These are phyloP conservation scores for Peronospora destructor DNA, from an alignment of 352 stramenopile species.

Conservation along the genomic window DNA sequence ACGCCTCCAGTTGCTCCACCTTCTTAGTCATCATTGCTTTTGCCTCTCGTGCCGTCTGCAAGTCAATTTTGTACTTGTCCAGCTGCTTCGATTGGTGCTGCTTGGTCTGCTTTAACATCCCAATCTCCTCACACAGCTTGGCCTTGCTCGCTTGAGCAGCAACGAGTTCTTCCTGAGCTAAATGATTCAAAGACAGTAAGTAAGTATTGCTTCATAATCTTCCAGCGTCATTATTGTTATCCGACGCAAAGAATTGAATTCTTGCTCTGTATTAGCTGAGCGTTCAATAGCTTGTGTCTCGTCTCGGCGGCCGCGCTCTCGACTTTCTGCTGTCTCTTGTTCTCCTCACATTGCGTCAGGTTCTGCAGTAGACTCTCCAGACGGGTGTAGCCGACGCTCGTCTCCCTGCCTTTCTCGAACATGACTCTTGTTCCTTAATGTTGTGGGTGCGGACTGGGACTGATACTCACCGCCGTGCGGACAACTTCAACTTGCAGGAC, in stretches of 20 bases:
- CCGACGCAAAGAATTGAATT: neutral
- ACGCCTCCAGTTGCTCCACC: constrained; percentile 33
- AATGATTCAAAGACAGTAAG: neutral
- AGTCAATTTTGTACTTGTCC: constrained; percentile 36
- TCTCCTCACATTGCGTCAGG: constrained; percentile 46
- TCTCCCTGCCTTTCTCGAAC: constrained; percentile 10
- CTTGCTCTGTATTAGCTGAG: constrained; percentile 48
- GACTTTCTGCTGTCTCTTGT: constrained; percentile 34
- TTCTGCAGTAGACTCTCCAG: constrained; percentile 52
- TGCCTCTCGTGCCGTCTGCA: constrained; percentile 40
- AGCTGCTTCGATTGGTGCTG: constrained; percentile 39
- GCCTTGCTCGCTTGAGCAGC: constrained; percentile 35
- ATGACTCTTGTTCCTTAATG: constrained; percentile 11
- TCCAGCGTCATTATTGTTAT: neutral
- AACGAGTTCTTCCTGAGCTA: constrained; percentile 56
- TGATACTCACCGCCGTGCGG: constrained; percentile 6
- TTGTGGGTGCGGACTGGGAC: neutral
- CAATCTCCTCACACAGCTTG: constrained; percentile 54
- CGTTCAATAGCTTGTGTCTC: constrained; percentile 46
- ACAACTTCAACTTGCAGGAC: constrained; percentile 35
- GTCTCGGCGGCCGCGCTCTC: constrained; percentile 38
- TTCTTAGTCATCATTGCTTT: constrained; percentile 42
- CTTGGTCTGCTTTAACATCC: constrained; percentile 44
- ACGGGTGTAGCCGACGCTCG: constrained; percentile 5
- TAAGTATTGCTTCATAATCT: neutral